Base-by-base conservation (phyloP, 371 early-diverging fungal genomes). In the Mucor plumbeus region DNA sequence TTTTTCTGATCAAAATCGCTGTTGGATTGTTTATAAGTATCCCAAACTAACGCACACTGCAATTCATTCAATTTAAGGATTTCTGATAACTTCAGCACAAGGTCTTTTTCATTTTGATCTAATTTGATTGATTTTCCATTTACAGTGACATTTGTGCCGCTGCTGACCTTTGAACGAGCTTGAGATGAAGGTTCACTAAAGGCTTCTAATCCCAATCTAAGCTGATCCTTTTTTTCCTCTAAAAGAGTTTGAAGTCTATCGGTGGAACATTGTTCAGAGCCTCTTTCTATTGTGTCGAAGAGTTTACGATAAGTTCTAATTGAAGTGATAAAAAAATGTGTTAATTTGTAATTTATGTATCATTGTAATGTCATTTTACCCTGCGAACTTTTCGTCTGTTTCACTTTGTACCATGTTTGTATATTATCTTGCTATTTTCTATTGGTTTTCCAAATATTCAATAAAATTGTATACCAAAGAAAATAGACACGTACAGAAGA, bases 271-370 rank as follows among this genome's bases (percentile, higher is more conserved):
- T 80, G 76, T 44, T 82, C 80, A 13, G 63, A 74, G 35, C 78
- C 78, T 55, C 78, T 71, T 70, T 82, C 80, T 47, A 82, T 71
- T 35, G 78, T 78, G 53, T 82, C 77, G 47, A 80, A 75, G 50
- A 82, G 63, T 55, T 78, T 75, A 59, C 76, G 80, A 63, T 76
- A 80, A 34, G 80, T 80, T 64, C 83, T 82, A 65, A 10, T 13
- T 48, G 58, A 54, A 26, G 26, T 26, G 26, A 26, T 26, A 26
- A 26, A 26, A 26, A 64, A 35, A 48, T 14, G 36, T 21, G 19
- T 10, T 36, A 6, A 40, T 39, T 15, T 43, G 13, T 48, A 7
- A 21, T 38, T 21, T 7, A 13, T 47, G 14, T n/a, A 19, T 34
- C 36, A 34, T 33, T 19, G 4, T 13, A 17, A 9, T 44, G 7